Percentiles rank a stretch among this genome's conserved stretches.
Conservation (phyloP, 768 basidiomycete species). For the Suillus subluteus region DNA sequence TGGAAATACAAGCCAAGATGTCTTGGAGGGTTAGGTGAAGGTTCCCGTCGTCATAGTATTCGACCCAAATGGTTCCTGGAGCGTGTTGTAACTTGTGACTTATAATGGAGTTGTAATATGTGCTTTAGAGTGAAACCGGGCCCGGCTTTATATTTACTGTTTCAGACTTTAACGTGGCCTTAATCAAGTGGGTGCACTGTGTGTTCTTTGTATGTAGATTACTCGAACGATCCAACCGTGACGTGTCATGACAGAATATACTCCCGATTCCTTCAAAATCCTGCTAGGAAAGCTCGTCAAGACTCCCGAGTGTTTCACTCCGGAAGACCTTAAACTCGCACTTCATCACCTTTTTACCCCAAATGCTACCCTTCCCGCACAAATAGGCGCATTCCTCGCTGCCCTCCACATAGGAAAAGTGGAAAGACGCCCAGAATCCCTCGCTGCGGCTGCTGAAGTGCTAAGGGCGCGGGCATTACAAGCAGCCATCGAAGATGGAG, state of each 20-base stretch:
- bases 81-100: too few species aligned
- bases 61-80: neutral
- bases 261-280: conserved; percentile 68
- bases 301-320: conserved; percentile 80
- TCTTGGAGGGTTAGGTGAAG: neutral
- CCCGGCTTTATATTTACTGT: neutral
- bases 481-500: conserved; percentile 58
- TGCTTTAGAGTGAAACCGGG: too few species aligned
- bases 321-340: conserved; percentile 71
- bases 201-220: neutral
- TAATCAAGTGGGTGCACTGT: neutral
- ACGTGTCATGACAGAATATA: conserved; percentile 24
- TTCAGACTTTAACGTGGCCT: neutral
- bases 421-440: conserved; percentile 74
- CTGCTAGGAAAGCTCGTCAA: conserved; percentile 79
- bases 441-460: conserved; percentile 79
- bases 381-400: conserved; percentile 89
- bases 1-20: neutral
- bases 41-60: neutral
- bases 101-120: neutral
- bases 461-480: conserved; percentile 70
- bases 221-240: neutral
- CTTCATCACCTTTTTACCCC: conserved; percentile 78
- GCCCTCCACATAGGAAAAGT: conserved; percentile 81
- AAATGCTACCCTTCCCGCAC: conserved; percentile 62